Base-by-base conservation (phyloP, 2,329 filamentous ascomycete species). In the Penicillium decumbens region DNA sequence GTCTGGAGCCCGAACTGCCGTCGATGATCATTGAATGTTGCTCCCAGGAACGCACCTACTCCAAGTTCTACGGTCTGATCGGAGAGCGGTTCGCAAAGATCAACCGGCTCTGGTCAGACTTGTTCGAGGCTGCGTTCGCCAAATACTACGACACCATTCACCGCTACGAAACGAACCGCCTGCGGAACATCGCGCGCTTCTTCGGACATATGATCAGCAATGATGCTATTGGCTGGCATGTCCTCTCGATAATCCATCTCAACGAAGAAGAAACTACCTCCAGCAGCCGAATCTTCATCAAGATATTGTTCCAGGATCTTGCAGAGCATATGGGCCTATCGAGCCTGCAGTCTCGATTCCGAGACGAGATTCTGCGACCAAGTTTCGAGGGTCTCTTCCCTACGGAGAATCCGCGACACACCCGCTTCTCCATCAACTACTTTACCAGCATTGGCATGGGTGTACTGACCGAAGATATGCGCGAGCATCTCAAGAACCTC, bases 401-500 rank as follows among this genome's bases (percentile, higher is more conserved):
- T 0, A 85, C 78, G 53, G 91, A 97, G 68, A 89, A 90, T 63
- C 83, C 90, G 23, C 85, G 88, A 65, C 93, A 96, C 71, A 90
- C 91, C 33, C 84, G 92, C 46, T 98, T 98, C 77, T 89, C 91
- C 43, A 95, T 98, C 83, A 98, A 98, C 73, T 98, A 96, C 78
- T 97, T 98, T 70, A 98, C 93, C 8, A 93, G 90, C 63, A 95
- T 98, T 63, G 90, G 91, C 50, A 95, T 98, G 88, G 93, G 93
- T 66, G 83, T 82, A 23, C 79, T 98, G 54, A 98, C 93, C 1
- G 93, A 98, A 67, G 88, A 90, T 58, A 95, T 96, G 89, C 85
- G 93, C 69, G 89, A 95, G 64, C 84, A 86, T 66, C 79, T 98
- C 49, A 87, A 91, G 68, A 95, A 90, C 65, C 82, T 95, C 71